Percentiles rank a stretch among this genome's conserved stretches.
These are phyloP conservation scores for Penicillium atrosanguineum DNA, from an alignment of 495 filamentous ascomycete species.

Conservation along the genomic window DNA sequence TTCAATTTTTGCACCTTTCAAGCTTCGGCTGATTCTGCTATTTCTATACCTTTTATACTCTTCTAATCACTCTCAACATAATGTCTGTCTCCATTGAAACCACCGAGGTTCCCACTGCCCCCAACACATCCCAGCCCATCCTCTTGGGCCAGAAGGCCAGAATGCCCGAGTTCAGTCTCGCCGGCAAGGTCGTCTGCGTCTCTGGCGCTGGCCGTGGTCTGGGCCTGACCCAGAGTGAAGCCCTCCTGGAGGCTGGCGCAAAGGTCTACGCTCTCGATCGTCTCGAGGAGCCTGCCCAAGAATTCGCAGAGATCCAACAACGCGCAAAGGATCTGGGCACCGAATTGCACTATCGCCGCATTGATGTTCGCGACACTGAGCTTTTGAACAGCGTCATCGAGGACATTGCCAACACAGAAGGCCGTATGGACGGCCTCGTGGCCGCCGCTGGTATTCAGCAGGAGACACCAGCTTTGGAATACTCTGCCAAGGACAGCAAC, in stretches of 20 bases:
- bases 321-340: constrained; percentile 69
- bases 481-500: constrained; percentile 63
- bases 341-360: constrained; percentile 71
- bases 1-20: neutral
- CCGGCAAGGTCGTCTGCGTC: constrained; percentile 72
- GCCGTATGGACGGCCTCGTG: constrained; percentile 72
- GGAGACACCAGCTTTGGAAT: constrained; percentile 66
- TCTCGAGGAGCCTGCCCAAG: constrained; percentile 47
- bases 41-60: neutral
- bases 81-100: constrained; percentile 47
- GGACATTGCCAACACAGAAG: constrained; percentile 66
- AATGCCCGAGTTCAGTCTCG: constrained; percentile 77
- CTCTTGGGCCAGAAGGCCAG: constrained; percentile 39
- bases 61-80: neutral
- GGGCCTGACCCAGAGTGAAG: constrained; percentile 76
- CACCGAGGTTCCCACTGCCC: constrained; percentile 26
- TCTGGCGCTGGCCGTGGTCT: constrained; percentile 78
- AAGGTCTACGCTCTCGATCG: constrained; percentile 53
- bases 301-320: constrained; percentile 61
- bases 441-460: constrained; percentile 76
- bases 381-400: constrained; percentile 64
- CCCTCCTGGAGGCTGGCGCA: constrained; percentile 77
- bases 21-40: neutral
- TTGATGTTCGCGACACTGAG: constrained; percentile 79
- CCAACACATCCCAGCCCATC: constrained; percentile 23